These are phyloP conservation scores for Diaporthe destruens DNA, from an alignment of 2,329 filamentous ascomycete genomes.

Conservation along the genomic window DNA sequence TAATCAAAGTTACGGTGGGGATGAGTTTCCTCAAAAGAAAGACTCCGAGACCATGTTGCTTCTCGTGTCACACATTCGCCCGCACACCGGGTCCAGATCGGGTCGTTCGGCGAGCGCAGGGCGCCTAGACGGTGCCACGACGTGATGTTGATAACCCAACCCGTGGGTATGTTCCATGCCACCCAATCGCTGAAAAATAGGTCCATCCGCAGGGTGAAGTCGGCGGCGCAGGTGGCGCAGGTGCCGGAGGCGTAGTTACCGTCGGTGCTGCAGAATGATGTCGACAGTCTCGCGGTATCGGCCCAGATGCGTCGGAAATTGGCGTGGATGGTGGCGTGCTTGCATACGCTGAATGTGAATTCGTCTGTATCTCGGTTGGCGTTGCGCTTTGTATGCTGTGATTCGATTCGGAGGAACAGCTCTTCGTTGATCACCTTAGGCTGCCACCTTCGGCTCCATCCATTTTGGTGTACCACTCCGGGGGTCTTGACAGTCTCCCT, in stretches of 20 bases:
- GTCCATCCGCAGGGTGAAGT: not conserved
- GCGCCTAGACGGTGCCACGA: not conserved
- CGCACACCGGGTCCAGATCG: not conserved
- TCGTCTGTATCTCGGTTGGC: too few relatives aligned
- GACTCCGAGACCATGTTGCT: too few relatives aligned
- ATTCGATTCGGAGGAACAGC: not conserved
- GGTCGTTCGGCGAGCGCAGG: not conserved
- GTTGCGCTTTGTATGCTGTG: too few relatives aligned
- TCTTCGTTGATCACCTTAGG: not conserved
- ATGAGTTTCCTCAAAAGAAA: too few relatives aligned
- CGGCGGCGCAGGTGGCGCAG: not conserved
- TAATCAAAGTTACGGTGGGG: too few relatives aligned
- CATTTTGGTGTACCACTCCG: rapidly evolving
- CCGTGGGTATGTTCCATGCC: too few relatives aligned
- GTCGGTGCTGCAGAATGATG: rapidly evolving
- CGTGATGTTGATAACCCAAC: not conserved
- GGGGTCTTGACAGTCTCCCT: too few relatives aligned
- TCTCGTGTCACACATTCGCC: not conserved
- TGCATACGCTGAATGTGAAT: not conserved
- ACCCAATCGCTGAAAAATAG: too few relatives aligned
- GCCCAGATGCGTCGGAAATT: not conserved
- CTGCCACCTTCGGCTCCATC: not conserved
- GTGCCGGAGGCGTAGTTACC: not conserved
- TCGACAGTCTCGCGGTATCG: rapidly evolving
- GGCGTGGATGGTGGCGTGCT: not conserved